Conservation (phyloP, 371 early-diverging fungal species). For the Dentiscutata heterogama region DNA sequence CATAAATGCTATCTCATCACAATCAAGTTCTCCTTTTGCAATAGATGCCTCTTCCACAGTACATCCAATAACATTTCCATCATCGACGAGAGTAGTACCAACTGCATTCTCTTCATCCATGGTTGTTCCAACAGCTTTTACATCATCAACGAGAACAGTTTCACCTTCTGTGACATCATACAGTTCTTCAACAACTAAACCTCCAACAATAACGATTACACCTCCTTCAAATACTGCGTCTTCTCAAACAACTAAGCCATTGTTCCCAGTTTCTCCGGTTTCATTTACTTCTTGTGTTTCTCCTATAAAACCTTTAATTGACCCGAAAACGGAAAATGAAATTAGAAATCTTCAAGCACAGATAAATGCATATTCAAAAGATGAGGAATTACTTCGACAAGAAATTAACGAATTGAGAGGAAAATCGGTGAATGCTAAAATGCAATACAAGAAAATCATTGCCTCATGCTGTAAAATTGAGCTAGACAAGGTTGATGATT, state of each 20-base stretch:
- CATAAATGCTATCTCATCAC: not conserved
- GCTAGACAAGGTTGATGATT: constrained; percentile 73
- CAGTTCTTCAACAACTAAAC: not conserved
- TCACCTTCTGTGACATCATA: not conserved
- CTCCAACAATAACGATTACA: not conserved
- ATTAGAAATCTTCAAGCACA: constrained; percentile 57
- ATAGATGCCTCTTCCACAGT: not conserved
- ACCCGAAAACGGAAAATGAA: constrained; percentile 50
- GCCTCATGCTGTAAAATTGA: constrained; percentile 78
- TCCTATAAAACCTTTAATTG: not conserved
- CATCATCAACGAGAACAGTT: not conserved
- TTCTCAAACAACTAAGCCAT: not conserved
- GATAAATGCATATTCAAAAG: constrained; percentile 60
- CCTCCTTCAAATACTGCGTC: not conserved
- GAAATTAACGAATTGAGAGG: constrained; percentile 56
- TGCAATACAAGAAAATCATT: constrained; percentile 79
- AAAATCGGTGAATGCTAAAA: constrained; percentile 64
- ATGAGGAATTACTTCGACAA: constrained; percentile 55
- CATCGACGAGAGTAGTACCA: not conserved
- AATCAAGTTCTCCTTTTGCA: not conserved
- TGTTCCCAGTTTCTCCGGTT: not conserved
- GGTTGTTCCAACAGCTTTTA: not conserved
- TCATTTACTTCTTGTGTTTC: not conserved
- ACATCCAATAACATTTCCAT: not conserved
- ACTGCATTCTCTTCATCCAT: not conserved